Conservation (phyloP, 1,139 yeast species). For the Pichia sp. region DNA sequence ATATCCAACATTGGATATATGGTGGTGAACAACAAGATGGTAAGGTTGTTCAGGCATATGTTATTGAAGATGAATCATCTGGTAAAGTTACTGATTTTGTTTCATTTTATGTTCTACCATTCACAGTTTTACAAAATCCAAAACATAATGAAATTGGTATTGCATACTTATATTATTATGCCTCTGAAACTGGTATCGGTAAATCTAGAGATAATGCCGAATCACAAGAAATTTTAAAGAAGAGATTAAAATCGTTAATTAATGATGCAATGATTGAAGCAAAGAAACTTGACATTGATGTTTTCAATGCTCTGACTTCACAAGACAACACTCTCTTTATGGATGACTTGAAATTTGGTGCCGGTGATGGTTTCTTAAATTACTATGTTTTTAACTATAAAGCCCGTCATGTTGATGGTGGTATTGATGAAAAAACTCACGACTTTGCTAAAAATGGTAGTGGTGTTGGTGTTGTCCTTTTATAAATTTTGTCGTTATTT, state of each 20-base stretch:
- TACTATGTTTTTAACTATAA: constrained; percentile 88
- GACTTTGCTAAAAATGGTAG: constrained; percentile 53
- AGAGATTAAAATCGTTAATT: constrained; percentile 56
- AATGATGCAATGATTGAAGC: constrained; percentile 76
- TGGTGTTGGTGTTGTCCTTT: constrained; percentile 85
- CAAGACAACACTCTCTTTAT: constrained; percentile 85
- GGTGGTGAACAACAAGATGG: constrained; percentile 35
- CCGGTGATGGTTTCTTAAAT: constrained; percentile 89
- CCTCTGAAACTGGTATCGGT: constrained; percentile 51
- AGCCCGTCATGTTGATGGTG: constrained; percentile 77
- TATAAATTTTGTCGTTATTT: no score
- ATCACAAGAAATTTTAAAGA: constrained; percentile 38
- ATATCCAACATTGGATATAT: constrained; percentile 77
- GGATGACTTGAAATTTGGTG: constrained; percentile 79
- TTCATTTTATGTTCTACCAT: constrained; percentile 84
- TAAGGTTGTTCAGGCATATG: constrained; percentile 69
- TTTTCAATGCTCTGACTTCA: constrained; percentile 84
- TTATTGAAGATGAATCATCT: constrained; percentile 53
- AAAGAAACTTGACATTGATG: constrained; percentile 65
- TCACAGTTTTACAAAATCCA: constrained; percentile 69
- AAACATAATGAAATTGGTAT: constrained; percentile 67
- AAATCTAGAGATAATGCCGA: constrained; percentile 31
- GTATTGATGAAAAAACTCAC: constrained; percentile 52
- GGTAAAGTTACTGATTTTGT: constrained; percentile 80
- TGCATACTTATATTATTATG: constrained; percentile 89